Conservation (phyloP, 2,329 filamentous ascomycete species). For the Polychaeton citri region DNA sequence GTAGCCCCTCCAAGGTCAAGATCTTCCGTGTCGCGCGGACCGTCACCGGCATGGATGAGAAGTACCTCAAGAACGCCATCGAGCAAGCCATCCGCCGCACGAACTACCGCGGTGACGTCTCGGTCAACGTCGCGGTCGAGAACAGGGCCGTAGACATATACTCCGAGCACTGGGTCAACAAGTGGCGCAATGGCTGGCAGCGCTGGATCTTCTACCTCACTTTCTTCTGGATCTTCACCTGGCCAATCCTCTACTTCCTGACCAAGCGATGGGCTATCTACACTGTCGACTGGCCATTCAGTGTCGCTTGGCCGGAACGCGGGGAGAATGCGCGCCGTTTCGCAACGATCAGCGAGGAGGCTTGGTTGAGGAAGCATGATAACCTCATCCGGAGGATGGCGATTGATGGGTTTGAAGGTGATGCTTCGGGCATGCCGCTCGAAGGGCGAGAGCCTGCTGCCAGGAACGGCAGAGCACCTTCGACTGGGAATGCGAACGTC, state of each 20-base stretch:
- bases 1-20: slow-evolving; percentile 44
- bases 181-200: slow-evolving; percentile 55
- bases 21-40: slow-evolving; percentile 27
- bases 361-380: slow-evolving; percentile 52
- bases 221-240: slow-evolving; percentile 55
- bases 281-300: slow-evolving; percentile 52
- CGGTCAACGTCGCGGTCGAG: slow-evolving; percentile 46
- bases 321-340: slow-evolving; percentile 29
- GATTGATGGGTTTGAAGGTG: slow-evolving; percentile 41
- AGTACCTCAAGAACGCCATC: slow-evolving; percentile 38
- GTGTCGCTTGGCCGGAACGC: slow-evolving; percentile 21
- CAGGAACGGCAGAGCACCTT: slow-evolving; percentile 5
- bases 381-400: slow-evolving; percentile 47
- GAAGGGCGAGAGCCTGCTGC: slow-evolving; percentile 34
- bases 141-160: slow-evolving; percentile 49
- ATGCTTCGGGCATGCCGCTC: slow-evolving; percentile 9
- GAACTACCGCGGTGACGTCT: slow-evolving; percentile 51
- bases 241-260: slow-evolving; percentile 55
- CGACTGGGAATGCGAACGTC: slow-evolving; percentile 10
- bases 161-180: slow-evolving; percentile 48
- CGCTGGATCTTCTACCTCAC: slow-evolving; percentile 52
- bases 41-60: slow-evolving; percentile 50
- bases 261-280: slow-evolving; percentile 55
- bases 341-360: slow-evolving; percentile 34
- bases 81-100: slow-evolving; percentile 47